These are phyloP conservation scores for Exophiala dermatitidis DNA, from an alignment of 2,329 filamentous ascomycete species.

Conservation along the genomic window DNA sequence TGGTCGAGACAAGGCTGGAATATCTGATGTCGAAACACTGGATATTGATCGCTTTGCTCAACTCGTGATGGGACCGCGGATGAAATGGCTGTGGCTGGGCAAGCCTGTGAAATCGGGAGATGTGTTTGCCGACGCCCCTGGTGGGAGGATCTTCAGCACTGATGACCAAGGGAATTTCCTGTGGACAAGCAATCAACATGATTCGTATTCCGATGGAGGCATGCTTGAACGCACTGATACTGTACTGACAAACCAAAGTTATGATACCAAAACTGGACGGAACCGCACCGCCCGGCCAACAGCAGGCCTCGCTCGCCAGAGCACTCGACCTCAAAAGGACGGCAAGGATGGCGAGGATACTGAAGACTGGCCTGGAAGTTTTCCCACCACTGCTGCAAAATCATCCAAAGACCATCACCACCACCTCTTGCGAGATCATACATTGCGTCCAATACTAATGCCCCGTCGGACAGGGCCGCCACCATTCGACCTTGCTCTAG, in stretches of 20 bases:
- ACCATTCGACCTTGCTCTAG: constrained; percentile 16
- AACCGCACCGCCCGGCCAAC: constrained; percentile 20
- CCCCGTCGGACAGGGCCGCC: constrained; percentile 7
- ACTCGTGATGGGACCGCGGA: constrained; percentile 69
- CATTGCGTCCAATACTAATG: constrained; percentile 2
- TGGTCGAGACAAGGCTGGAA: constrained; percentile 76
- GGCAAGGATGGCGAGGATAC: constrained; percentile 10
- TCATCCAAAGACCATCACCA: constrained; percentile 4
- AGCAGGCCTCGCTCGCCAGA: constrained; percentile 16
- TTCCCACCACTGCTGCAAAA: constrained; percentile 1
- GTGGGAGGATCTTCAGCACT: constrained; percentile 39
- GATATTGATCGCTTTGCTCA: constrained; percentile 79
- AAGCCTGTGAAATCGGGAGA: constrained; percentile 63
- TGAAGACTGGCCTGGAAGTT: constrained; percentile 13
- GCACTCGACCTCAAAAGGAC: constrained; percentile 9
- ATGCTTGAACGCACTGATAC: constrained; percentile 21
- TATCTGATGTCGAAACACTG: constrained; percentile 85
- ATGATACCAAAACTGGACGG: constrained; percentile 14
- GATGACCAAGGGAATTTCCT: constrained; percentile 42
- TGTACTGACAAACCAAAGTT: constrained; percentile 12
- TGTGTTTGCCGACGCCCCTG: constrained; percentile 25
- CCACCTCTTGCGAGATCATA: constrained; percentile 7
- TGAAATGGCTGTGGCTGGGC: constrained; percentile 92
- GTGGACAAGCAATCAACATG: constrained; percentile 36
- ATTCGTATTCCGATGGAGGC: constrained; percentile 13